These are phyloP conservation scores for Yarrowia deformans DNA, from an alignment of 805 yeast species.

Conservation along the genomic window DNA sequence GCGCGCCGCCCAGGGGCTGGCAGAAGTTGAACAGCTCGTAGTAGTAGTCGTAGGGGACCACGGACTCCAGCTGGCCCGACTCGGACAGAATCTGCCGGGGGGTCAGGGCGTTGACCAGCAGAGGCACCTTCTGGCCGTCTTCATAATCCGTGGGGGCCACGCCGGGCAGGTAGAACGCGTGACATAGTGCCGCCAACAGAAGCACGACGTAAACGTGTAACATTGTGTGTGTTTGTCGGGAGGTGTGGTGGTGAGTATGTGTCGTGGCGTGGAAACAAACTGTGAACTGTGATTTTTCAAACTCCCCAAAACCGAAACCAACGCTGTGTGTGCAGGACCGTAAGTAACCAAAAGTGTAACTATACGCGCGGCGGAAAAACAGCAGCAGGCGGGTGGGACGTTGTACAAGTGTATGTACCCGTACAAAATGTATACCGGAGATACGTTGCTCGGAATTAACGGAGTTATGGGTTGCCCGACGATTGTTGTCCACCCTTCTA, in stretches of 20 bases:
- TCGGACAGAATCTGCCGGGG: slow-evolving; percentile 57
- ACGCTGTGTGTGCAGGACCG: background rate
- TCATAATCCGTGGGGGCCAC: slow-evolving; percentile 92
- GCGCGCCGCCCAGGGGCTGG: slow-evolving; percentile 67
- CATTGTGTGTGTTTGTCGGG: background rate
- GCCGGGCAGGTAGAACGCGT: slow-evolving; percentile 90
- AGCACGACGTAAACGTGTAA: slow-evolving; percentile 21
- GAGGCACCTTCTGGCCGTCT: slow-evolving; percentile 72
- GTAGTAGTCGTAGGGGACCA: slow-evolving; percentile 62
- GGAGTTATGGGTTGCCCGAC: background rate
- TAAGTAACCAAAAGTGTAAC: background rate
- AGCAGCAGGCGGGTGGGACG: too few species aligned
- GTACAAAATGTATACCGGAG: background rate
- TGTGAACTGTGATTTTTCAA: slow-evolving; percentile 16
- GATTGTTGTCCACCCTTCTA: too few species aligned
- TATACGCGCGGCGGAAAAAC: background rate
- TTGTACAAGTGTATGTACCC: too few species aligned
- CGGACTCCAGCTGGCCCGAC: slow-evolving; percentile 46
- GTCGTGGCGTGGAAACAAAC: background rate
- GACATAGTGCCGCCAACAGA: slow-evolving; percentile 43
- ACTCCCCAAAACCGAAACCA: background rate
- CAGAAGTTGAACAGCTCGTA: slow-evolving; percentile 86
- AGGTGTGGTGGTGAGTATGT: background rate
- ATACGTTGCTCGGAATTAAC: background rate
- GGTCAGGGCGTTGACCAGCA: slow-evolving; percentile 88